Conservation (phyloP, 2,329 filamentous ascomycete species). For the Dactylellina parvicollis region DNA sequence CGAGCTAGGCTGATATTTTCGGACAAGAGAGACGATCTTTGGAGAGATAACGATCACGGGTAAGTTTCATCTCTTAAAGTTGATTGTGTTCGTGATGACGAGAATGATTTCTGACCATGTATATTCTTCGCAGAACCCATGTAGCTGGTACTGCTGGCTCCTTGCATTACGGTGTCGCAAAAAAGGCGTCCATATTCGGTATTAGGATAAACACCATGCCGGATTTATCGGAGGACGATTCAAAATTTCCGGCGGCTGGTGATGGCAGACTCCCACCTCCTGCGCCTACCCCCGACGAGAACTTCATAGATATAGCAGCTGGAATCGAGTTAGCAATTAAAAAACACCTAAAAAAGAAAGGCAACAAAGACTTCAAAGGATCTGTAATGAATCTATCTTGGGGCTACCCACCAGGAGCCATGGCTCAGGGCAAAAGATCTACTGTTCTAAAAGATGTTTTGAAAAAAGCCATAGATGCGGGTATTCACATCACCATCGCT, state of each 20-base stretch:
- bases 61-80: slow-evolving; percentile 2
- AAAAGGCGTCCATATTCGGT: slow-evolving; percentile 63
- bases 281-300: neutral
- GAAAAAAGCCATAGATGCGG: slow-evolving; percentile 62
- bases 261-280: too few species aligned
- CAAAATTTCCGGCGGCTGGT: too few species aligned
- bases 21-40: slow-evolving; percentile 9
- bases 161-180: slow-evolving; percentile 64
- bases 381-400: slow-evolving; percentile 61
- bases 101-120: slow-evolving; percentile 55
- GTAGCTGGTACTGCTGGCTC: slow-evolving; percentile 64
- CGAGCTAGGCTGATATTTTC: slow-evolving; percentile 20
- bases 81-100: neutral
- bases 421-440: slow-evolving; percentile 58
- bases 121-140: slow-evolving; percentile 65
- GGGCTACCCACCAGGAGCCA: neutral
- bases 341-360: slow-evolving; percentile 62
- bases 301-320: slow-evolving; percentile 2
- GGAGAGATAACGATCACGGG: slow-evolving; percentile 28
- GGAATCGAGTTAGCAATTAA: slow-evolving; percentile 8
- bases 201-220: slow-evolving; percentile 63
- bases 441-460: slow-evolving; percentile 69
- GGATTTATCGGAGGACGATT: too few species aligned
- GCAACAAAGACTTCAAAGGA: slow-evolving; percentile 58
- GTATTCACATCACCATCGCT: slow-evolving; percentile 62